Conservation (phyloP, 2,329 filamentous ascomycete genomes). For the Penicillium sp. region DNA sequence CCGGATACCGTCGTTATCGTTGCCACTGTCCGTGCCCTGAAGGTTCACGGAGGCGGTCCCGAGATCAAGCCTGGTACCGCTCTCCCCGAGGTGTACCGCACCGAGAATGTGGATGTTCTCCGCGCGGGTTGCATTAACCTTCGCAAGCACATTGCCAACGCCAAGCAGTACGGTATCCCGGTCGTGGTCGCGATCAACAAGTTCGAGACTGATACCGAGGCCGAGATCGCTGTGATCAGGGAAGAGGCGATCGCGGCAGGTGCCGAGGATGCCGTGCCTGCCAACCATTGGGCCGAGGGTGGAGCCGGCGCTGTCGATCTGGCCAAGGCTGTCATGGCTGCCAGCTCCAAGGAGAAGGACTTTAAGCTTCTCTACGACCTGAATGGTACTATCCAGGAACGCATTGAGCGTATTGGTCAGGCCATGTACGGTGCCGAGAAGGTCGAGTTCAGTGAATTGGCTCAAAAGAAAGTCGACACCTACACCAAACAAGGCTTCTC, state of each 20-base stretch:
- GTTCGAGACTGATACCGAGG: constrained; percentile 89
- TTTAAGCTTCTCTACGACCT: constrained; percentile 84
- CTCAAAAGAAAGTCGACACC: constrained; percentile 92
- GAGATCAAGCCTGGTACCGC: constrained; percentile 82
- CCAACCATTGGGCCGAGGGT: constrained; percentile 96
- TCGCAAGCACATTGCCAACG: constrained; percentile 91
- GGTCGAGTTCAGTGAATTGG: constrained; percentile 90
- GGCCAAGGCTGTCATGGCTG: constrained; percentile 78
- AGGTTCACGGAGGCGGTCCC: constrained; percentile 96
- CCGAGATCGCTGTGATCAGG: constrained; percentile 81
- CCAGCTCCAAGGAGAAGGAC: constrained; percentile 76
- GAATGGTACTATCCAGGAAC: constrained; percentile 75
- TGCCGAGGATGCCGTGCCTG: constrained; percentile 86
- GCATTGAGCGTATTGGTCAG: constrained; percentile 84
- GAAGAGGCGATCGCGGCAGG: constrained; percentile 90
- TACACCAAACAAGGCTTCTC: constrained; percentile 90
- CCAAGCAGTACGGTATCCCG: constrained; percentile 81
- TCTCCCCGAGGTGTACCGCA: constrained; percentile 81
- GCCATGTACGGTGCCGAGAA: constrained; percentile 90
- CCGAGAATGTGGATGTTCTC: constrained; percentile 89
- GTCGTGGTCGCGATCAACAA: constrained; percentile 97
- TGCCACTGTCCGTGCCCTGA: constrained; percentile 89
- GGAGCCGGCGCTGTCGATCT: constrained; percentile 86
- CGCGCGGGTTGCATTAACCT: constrained; percentile 89
- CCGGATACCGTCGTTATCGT: constrained; percentile 94